A percentile compares a stretch with the other conserved stretches of the same genome.
Evolutionary conservation across 306 rosid genomes (phyloP).

Genomic region (Vachellia collinsii): DNA sequence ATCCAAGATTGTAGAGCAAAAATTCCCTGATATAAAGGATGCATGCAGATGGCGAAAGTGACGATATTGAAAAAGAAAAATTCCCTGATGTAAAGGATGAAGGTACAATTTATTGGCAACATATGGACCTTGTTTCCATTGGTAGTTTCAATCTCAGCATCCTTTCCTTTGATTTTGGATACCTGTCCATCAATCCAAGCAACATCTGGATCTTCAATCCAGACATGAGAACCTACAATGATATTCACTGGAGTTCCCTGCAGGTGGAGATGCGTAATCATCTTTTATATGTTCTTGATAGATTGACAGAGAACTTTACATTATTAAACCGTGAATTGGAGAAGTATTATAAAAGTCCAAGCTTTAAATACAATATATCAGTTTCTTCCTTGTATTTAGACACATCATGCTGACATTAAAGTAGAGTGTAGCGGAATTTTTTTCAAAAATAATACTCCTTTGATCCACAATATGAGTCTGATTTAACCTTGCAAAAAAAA

Average conservation of each 20-base stretch:
- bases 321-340: constrained; percentile 2
- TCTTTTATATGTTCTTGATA: background rate
- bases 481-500: too few species aligned
- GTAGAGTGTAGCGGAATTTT: background rate
- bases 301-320: constrained; percentile 21
- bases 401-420: constrained; percentile 15
- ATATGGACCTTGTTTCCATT: constrained; percentile 74
- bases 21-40: background rate
- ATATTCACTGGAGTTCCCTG: constrained; percentile 95
- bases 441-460: background rate
- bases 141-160: constrained; percentile 75
- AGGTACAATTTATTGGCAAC: constrained; percentile 25
- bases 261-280: constrained; percentile 40
- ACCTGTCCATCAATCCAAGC: constrained; percentile 90
- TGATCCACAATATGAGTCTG: background rate
- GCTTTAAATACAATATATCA: constrained; percentile 6
- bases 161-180: constrained; percentile 72
- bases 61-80: constrained; percentile 26
- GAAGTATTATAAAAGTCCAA: constrained; percentile 29
- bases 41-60: constrained; percentile 6
- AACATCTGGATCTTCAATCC: constrained; percentile 82
- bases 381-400: constrained; percentile 28
- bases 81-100: background rate
- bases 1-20: background rate
- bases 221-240: constrained; percentile 93